These are phyloP conservation scores for Alternaria arbusti DNA, from an alignment of 2,329 filamentous ascomycete species.

Conservation along the genomic window DNA sequence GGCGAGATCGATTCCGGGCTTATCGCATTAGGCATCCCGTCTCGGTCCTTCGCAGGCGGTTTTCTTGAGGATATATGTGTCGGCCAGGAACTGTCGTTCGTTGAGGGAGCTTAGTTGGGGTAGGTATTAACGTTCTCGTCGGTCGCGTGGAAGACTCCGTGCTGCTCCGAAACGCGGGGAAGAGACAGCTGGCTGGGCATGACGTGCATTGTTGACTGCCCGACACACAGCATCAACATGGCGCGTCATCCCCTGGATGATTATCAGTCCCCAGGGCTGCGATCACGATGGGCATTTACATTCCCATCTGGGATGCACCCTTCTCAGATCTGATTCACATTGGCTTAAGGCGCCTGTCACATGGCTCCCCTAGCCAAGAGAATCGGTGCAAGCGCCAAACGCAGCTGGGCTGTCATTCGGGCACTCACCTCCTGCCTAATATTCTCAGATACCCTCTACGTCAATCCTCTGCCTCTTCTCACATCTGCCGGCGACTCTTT, in stretches of 20 bases:
- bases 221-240: conserved; percentile 11
- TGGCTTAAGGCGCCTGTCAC: conserved; percentile 31
- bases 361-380: conserved; percentile 37
- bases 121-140: background rate
- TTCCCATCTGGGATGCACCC: conserved; percentile 13
- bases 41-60: background rate
- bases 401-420: conserved; percentile 28
- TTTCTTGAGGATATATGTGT: background rate
- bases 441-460: conserved; percentile 3
- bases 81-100: background rate
- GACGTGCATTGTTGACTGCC: conserved; percentile 9
- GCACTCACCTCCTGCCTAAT: conserved; percentile 11
- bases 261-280: conserved; percentile 4
- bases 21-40: conserved; percentile 1
- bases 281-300: conserved; percentile 16
- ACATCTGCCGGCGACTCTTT: conserved; percentile 15
- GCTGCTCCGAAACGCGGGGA: conserved; percentile 12
- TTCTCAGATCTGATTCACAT: conserved; percentile 14
- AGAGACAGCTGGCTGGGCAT: conserved; percentile 9
- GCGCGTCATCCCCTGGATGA: conserved; percentile 7
- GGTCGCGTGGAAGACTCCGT: conserved; percentile 1
- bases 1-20: background rate
- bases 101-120: background rate
- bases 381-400: conserved; percentile 37
- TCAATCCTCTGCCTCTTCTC: conserved; percentile 4